Evolutionary conservation across 1,284 basidiomycete species (phyloP).

Genomic region (Cryptococcus hybrid): DNA sequence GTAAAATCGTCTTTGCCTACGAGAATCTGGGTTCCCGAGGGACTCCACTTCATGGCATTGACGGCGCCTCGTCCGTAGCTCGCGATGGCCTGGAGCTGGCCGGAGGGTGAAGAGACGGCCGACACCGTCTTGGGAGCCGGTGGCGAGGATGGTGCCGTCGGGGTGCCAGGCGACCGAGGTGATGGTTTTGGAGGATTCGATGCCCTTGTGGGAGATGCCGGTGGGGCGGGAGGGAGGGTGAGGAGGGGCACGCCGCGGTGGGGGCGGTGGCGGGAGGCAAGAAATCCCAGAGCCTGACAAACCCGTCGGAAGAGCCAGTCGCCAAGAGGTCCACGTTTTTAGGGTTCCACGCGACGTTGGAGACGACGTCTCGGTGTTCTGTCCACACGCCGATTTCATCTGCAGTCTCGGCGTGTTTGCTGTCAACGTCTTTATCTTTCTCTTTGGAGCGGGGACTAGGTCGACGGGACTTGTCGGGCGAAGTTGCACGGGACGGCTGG

Average conservation of each 20-base stretch:
- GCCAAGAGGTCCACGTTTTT: constrained; percentile 38
- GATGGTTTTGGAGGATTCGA: constrained; percentile 36
- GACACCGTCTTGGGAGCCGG: constrained; percentile 35
- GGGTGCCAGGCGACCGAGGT: constrained; percentile 42
- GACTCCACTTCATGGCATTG: constrained; percentile 41
- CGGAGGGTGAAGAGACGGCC: constrained; percentile 40
- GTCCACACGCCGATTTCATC: constrained; percentile 20
- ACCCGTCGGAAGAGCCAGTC: constrained; percentile 34
- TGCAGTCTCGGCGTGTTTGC: not conserved
- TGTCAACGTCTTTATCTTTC: not conserved
- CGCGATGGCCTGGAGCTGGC: constrained; percentile 43
- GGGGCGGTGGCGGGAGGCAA: not conserved
- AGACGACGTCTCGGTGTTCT: constrained; percentile 41
- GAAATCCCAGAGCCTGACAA: constrained; percentile 42
- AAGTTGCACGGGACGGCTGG: constrained; percentile 7
- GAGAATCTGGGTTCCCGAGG: constrained; percentile 35
- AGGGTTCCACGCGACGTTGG: constrained; percentile 42
- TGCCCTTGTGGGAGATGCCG: constrained; percentile 33
- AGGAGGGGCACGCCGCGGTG: not conserved
- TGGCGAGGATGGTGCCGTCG: constrained; percentile 42
- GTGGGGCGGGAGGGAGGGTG: constrained; percentile 19
- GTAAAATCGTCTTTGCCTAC: constrained; percentile 38
- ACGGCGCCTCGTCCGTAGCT: constrained; percentile 39
- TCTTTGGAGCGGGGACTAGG: not conserved
- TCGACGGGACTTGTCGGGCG: constrained; percentile 1